phyloP scores from a whole-genome alignment of 2,329 filamentous ascomycete genomes.

The Microsporum audouinii region DNA sequence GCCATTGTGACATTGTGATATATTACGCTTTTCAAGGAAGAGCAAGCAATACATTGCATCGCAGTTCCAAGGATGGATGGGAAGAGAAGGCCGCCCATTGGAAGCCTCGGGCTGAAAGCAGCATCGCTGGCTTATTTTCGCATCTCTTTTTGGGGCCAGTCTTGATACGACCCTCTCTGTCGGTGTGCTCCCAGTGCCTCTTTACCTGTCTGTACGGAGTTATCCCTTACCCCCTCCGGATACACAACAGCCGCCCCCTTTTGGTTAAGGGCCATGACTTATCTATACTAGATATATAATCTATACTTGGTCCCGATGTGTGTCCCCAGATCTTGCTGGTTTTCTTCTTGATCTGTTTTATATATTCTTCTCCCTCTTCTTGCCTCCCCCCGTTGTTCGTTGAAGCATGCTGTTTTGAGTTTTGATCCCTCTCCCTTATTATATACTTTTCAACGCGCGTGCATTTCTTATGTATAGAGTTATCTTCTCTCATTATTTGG shows the following conservation, averaged over 20 bases:
- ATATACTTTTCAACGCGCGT: neutral
- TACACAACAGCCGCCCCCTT: neutral
- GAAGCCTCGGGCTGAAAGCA: neutral
- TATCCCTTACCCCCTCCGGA: neutral
- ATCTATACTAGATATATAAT: conserved; percentile 1
- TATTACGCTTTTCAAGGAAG: neutral
- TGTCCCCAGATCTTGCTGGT: neutral
- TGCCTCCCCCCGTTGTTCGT: neutral
- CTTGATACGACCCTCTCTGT: neutral
- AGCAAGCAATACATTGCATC: neutral
- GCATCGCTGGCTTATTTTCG: neutral
- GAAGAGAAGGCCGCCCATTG: neutral
- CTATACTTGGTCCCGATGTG: neutral
- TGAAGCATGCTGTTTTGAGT: conserved; percentile 3
- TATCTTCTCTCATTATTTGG: neutral
- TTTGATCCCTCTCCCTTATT: neutral
- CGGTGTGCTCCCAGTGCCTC: neutral
- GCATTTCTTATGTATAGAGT: conserved; percentile 2
- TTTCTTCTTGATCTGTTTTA: neutral
- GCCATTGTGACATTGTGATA: neutral
- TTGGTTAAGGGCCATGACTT: neutral
- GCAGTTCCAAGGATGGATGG: neutral
- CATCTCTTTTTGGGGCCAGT: neutral
- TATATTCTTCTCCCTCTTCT: neutral
- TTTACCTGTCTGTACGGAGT: neutral